A percentile compares a stretch with the other conserved stretches of the same genome.
Evolutionary conservation across 2,329 filamentous ascomycete species (phyloP).

Genomic region (Diaporthe destruens): DNA sequence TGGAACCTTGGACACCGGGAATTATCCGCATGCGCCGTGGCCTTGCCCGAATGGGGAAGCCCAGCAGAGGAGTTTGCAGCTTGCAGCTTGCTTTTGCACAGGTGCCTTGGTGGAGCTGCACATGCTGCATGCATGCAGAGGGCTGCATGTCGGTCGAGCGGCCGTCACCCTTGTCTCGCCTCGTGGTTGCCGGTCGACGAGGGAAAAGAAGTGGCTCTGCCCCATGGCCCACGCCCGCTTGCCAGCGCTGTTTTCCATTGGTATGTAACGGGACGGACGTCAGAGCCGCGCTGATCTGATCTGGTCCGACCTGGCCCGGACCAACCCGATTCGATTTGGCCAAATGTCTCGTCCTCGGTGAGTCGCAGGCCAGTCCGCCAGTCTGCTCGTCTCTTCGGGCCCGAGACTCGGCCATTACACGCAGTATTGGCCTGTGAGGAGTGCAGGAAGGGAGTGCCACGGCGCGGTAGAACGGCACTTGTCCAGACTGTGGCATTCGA

Average conservation of each 20-base stretch:
- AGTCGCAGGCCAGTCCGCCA: background rate
- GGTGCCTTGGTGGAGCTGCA: slow-evolving; percentile 35
- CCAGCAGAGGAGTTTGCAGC: slow-evolving; percentile 19
- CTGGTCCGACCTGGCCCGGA: background rate
- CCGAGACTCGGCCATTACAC: slow-evolving; percentile 3
- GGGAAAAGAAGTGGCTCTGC: background rate
- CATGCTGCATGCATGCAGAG: slow-evolving; percentile 32
- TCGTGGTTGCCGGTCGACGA: slow-evolving; percentile 38
- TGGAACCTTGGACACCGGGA: slow-evolving; percentile 32
- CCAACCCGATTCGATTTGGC: background rate
- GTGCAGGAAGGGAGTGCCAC: slow-evolving; percentile 5
- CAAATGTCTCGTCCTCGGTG: background rate
- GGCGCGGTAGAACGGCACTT: slow-evolving; percentile 12
- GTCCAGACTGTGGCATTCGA: slow-evolving; percentile 19
- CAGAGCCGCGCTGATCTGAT: slow-evolving; percentile 19
- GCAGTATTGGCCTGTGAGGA: slow-evolving; percentile 31
- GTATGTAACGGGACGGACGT: slow-evolving; percentile 5
- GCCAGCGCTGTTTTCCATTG: background rate
- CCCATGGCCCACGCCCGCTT: background rate
- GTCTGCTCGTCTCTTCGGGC: slow-evolving; percentile 1
- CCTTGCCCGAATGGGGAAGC: slow-evolving; percentile 38
- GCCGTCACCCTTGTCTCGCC: slow-evolving; percentile 34
- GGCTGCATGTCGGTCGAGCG: slow-evolving; percentile 35
- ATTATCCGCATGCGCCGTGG: slow-evolving; percentile 36
- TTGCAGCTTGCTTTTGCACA: slow-evolving; percentile 10